Conservation (phyloP, 345 rosid species). For the Turritis glabra region DNA sequence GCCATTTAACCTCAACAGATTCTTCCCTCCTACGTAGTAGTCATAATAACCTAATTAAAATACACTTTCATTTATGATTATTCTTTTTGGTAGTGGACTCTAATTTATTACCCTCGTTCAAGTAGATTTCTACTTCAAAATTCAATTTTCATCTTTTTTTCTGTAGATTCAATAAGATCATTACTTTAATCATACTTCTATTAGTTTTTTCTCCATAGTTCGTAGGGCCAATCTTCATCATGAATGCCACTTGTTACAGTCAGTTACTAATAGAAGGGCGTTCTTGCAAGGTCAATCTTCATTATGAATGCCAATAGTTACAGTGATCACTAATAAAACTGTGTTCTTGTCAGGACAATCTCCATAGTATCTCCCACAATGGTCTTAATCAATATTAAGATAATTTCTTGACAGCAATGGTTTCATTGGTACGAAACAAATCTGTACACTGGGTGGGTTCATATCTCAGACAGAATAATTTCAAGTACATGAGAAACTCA, state of each 20-base stretch:
- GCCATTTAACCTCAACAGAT: constrained; percentile 93
- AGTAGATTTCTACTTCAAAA: background rate
- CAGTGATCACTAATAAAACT: no score
- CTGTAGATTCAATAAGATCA: constrained; percentile 4
- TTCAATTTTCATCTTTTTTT: background rate
- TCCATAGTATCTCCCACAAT: no score
- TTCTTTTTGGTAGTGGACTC: constrained; percentile 13
- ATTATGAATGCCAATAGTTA: no score
- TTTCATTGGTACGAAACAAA: no score
- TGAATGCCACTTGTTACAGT: no score
- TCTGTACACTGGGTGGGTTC: no score
- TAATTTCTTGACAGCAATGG: no score
- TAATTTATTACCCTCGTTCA: background rate
- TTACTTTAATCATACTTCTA: background rate
- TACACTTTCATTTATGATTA: background rate
- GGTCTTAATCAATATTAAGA: no score
- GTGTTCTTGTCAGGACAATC: no score
- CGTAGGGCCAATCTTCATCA: no score
- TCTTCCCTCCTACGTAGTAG: constrained; percentile 83
- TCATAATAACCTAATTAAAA: background rate
- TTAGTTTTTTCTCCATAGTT: no score
- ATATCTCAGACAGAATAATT: background rate
- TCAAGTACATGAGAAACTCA: background rate
- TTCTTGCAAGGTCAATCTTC: background rate
- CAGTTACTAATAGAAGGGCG: background rate